Evolutionary conservation across 805 yeast species (phyloP).

Genomic region (Metschnikowia corniflorae): DNA sequence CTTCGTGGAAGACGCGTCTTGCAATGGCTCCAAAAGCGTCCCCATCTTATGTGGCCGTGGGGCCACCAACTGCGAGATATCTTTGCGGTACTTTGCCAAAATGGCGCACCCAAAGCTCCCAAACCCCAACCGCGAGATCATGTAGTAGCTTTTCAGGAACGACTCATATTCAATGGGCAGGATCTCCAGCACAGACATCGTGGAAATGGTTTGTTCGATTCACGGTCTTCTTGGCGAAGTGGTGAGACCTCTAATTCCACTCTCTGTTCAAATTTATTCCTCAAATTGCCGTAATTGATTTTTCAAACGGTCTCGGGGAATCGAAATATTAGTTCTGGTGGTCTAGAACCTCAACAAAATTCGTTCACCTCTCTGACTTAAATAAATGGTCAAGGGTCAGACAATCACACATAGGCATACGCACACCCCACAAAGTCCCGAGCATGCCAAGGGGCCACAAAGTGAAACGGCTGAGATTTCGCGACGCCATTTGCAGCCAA

Average conservation of each 20-base stretch:
- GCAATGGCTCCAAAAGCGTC: constrained; percentile 50
- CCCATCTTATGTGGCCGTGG: constrained; percentile 21
- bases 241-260: too few relatives aligned
- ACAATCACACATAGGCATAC: constrained; percentile 12
- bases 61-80: constrained; percentile 19
- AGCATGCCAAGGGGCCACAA: constrained; percentile 2
- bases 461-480: too few relatives aligned
- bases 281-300: too few relatives aligned
- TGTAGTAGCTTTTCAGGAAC: constrained; percentile 35
- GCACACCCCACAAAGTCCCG: constrained; percentile 7
- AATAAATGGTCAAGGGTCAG: constrained; percentile 3
- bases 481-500: too few relatives aligned
- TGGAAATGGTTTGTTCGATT: not conserved
- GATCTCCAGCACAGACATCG: constrained; percentile 8
- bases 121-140: constrained; percentile 56
- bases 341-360: too few relatives aligned
- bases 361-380: constrained; percentile 3
- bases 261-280: too few relatives aligned
- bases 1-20: constrained; percentile 18
- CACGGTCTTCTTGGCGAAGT: not conserved
- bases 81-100: constrained; percentile 49
- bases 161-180: constrained; percentile 16
- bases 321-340: too few relatives aligned
- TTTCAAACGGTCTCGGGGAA: too few relatives aligned
- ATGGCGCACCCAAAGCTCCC: constrained; percentile 76